These are phyloP conservation scores for Starmerella stellata DNA, from an alignment of 805 yeast species.

Conservation along the genomic window DNA sequence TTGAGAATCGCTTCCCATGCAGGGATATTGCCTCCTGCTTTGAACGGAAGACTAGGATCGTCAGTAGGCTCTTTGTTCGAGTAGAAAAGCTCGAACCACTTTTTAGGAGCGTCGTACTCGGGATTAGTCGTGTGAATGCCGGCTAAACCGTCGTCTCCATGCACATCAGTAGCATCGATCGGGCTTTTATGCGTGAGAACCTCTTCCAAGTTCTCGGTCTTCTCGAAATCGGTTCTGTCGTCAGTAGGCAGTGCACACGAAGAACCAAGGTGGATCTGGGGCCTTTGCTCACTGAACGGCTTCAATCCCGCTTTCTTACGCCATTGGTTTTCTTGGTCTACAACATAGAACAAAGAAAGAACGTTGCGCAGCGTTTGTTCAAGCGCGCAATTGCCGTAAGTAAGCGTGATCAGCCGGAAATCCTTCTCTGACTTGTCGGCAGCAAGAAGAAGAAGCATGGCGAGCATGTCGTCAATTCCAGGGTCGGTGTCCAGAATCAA, in stretches of 20 bases:
- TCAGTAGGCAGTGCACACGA: constrained; percentile 6
- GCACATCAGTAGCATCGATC: constrained; percentile 26
- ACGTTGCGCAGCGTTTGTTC: constrained; percentile 22
- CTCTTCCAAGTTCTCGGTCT: constrained; percentile 1
- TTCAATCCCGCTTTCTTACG: constrained; percentile 15
- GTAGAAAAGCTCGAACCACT: constrained; percentile 19
- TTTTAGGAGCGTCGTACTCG: constrained; percentile 21
- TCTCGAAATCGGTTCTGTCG: neutral
- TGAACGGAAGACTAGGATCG: constrained; percentile 18
- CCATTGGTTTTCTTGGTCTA: constrained; percentile 20
- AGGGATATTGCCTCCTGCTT: constrained; percentile 18
- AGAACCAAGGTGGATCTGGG: constrained; percentile 24
- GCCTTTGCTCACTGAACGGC: constrained; percentile 19
- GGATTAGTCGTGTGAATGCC: constrained; percentile 24
- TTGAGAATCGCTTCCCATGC: constrained; percentile 25
- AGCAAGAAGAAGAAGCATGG: constrained; percentile 24
- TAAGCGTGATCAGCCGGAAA: constrained; percentile 22
- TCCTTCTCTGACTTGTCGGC: constrained; percentile 17
- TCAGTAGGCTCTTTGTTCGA: neutral
- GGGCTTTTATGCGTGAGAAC: constrained; percentile 7
- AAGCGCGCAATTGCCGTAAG: constrained; percentile 26
- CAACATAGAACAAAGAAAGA: constrained; percentile 23
- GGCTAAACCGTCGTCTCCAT: constrained; percentile 28
- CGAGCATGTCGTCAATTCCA: constrained; percentile 28
- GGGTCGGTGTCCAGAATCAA: constrained; percentile 28